Conservation (phyloP, 352 stramenopile genomes). For the Pythium periplocum region DNA sequence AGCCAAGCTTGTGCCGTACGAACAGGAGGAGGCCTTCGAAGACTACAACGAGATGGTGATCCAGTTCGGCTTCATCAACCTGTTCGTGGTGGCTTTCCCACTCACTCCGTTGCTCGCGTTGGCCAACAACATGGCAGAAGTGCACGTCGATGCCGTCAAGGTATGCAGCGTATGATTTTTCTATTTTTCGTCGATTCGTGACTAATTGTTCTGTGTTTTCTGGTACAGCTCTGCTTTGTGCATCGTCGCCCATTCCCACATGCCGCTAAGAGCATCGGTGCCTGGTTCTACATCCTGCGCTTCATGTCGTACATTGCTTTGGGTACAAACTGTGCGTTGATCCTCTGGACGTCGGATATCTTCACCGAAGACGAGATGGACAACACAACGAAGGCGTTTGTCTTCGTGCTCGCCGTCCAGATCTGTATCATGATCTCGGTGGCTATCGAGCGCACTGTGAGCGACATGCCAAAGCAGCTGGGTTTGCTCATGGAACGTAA, state of each 20-base stretch:
- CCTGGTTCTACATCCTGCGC: conserved; percentile 87
- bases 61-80: conserved; percentile 94
- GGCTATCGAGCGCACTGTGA: conserved; percentile 52
- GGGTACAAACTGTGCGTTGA: conserved; percentile 71
- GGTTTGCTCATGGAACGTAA: conserved; percentile 48
- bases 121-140: conserved; percentile 89
- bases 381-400: conserved; percentile 41
- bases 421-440: conserved; percentile 63
- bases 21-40: conserved; percentile 76
- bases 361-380: conserved; percentile 23
- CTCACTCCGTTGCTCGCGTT: conserved; percentile 89
- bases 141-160: conserved; percentile 87
- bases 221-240: conserved; percentile 48
- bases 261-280: conserved; percentile 85
- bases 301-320: conserved; percentile 79
- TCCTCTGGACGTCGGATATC: conserved; percentile 79
- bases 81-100: conserved; percentile 93
- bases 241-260: conserved; percentile 75
- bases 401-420: conserved; percentile 68
- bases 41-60: conserved; percentile 92
- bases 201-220: background rate
- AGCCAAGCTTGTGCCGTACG: conserved; percentile 76
- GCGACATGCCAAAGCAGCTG: conserved; percentile 53
- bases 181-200: background rate
- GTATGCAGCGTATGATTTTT: conserved; percentile 9